Evolutionary conservation across 441 rosid species (phyloP).

Genomic region (Brassica hybrid): DNA sequence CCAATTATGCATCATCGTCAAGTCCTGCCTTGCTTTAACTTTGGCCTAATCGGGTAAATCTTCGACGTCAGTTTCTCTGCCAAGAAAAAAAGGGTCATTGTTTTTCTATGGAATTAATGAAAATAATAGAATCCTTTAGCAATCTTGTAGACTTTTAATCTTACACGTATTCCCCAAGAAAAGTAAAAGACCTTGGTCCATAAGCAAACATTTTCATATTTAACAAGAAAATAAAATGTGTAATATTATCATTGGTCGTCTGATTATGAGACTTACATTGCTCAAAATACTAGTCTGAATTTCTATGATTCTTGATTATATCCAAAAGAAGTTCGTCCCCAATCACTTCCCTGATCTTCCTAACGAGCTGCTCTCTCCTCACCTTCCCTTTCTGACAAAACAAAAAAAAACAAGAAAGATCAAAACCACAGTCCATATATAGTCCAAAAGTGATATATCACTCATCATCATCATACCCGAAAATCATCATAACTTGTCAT

Average conservation of each 20-base stretch:
- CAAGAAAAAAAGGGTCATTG: conserved; percentile 25
- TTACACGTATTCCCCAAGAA: not conserved
- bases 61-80: conserved; percentile 27
- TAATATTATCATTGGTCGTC: not conserved
- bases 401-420: not conserved
- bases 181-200: conserved; percentile 32
- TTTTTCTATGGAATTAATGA: not conserved
- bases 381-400: conserved; percentile 38
- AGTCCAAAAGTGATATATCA: conserved; percentile 3
- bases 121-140: not conserved
- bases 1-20: conserved; percentile 21
- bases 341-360: conserved; percentile 40
- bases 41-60: conserved; percentile 10
- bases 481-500: conserved; percentile 35
- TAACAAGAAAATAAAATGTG: not conserved
- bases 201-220: conserved; percentile 14
- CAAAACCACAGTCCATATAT: not conserved
- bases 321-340: conserved; percentile 38
- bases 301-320: conserved; percentile 33
- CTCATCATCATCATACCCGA: conserved; percentile 33
- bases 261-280: conserved; percentile 16
- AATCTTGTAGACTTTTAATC: not conserved
- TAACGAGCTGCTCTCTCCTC: conserved; percentile 34
- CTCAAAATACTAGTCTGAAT: not conserved
- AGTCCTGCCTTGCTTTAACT: conserved; percentile 2